Evolutionary conservation across 352 stramenopile species (phyloP).

Genomic region (Phytopythium ostracodes): DNA sequence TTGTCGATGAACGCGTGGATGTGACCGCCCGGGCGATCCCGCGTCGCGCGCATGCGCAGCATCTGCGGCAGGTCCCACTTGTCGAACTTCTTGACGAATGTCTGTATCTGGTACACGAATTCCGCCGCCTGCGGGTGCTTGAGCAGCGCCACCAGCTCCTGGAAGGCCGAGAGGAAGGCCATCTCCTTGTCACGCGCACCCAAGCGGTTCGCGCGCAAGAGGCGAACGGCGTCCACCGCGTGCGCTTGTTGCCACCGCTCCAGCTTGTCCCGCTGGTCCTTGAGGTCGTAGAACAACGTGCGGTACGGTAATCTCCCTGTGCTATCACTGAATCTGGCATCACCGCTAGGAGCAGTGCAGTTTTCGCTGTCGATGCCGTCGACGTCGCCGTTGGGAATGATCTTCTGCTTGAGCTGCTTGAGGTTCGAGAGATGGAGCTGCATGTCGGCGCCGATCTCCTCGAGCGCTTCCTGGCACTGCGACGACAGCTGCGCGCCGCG

Average conservation of each 20-base stretch:
- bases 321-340: background rate
- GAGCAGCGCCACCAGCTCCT: constrained; percentile 51
- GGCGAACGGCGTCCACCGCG: constrained; percentile 12
- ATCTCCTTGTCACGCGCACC: constrained; percentile 46
- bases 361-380: background rate
- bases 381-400: constrained; percentile 24
- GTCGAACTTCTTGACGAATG: constrained; percentile 62
- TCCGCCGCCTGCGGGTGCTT: constrained; percentile 61
- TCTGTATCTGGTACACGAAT: constrained; percentile 76
- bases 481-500: constrained; percentile 9
- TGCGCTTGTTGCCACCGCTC: constrained; percentile 41
- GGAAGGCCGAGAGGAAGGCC: constrained; percentile 54
- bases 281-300: constrained; percentile 48
- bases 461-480: constrained; percentile 44
- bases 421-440: constrained; percentile 26
- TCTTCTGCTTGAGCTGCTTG: constrained; percentile 38
- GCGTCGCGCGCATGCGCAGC: constrained; percentile 27
- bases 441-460: constrained; percentile 34
- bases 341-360: background rate
- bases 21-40: constrained; percentile 43
- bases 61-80: constrained; percentile 54
- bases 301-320: constrained; percentile 10
- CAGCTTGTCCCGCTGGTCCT: constrained; percentile 29
- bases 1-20: constrained; percentile 67
- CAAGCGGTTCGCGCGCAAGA: constrained; percentile 17